These are phyloP conservation scores for Brassica juncea DNA, from an alignment of 345 rosid species.

Conservation along the genomic window DNA sequence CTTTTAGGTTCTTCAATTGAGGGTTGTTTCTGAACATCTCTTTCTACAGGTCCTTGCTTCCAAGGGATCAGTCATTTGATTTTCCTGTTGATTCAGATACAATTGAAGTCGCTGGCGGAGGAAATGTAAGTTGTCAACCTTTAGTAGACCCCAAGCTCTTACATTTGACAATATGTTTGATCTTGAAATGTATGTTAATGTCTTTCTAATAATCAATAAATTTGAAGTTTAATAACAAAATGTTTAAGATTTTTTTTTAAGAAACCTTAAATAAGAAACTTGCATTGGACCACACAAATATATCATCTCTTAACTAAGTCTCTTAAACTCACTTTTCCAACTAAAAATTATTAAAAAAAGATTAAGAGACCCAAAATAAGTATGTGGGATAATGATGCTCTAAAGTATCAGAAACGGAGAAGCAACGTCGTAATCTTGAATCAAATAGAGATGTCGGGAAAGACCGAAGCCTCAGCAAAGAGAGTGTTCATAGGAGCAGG, in stretches of 20 bases:
- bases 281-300: too few species aligned
- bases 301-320: too few species aligned
- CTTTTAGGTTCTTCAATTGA: background rate
- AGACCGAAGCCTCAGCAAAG: slow-evolving; percentile 47
- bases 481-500: slow-evolving; percentile 85
- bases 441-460: slow-evolving; percentile 21
- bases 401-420: background rate
- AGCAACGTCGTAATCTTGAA: background rate
- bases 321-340: too few species aligned
- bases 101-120: slow-evolving; percentile 91
- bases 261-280: too few species aligned
- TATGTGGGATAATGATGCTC: too few species aligned
- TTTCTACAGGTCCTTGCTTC: slow-evolving; percentile 71
- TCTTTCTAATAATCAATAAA: too few species aligned
- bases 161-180: slow-evolving; percentile 12
- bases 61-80: slow-evolving; percentile 50
- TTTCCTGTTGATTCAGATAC: slow-evolving; percentile 62
- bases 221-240: too few species aligned
- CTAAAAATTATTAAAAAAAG: too few species aligned
- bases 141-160: background rate
- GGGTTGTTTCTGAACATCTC: slow-evolving; percentile 12
- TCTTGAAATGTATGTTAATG: background rate
- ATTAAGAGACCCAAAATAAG: too few species aligned
- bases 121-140: slow-evolving; percentile 81
- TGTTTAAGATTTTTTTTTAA: too few species aligned